phyloP scores from a whole-genome alignment of 495 filamentous ascomycete species.

The Aspergillus steynii region DNA sequence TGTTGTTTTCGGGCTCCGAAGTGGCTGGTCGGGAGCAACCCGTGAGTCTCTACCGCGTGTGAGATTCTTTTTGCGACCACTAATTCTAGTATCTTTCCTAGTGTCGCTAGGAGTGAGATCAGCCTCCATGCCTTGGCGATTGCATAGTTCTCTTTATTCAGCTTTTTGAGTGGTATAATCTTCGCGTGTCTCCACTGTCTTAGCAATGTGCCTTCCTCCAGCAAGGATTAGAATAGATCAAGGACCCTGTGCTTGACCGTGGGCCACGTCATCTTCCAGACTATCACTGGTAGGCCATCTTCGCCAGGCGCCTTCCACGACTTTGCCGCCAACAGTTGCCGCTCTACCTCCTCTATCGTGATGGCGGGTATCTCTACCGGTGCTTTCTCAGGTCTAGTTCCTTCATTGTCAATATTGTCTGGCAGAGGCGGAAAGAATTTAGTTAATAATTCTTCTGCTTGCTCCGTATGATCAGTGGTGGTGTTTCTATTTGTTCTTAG shows the following conservation, averaged over 20 bases:
- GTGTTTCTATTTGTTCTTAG: background rate
- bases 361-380: background rate
- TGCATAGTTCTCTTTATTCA: constrained; percentile 20
- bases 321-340: constrained; percentile 11
- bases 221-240: constrained; percentile 15
- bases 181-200: constrained; percentile 10
- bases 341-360: constrained; percentile 1
- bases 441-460: constrained; percentile 23
- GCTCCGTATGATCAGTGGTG: constrained; percentile 16
- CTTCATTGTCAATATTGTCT: constrained; percentile 21
- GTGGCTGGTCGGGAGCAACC: constrained; percentile 17
- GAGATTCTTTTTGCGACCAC: constrained; percentile 31
- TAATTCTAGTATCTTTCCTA: constrained; percentile 30
- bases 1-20: constrained; percentile 1
- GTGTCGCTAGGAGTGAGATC: constrained; percentile 25
- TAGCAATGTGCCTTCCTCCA: constrained; percentile 10
- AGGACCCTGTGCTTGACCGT: constrained; percentile 28
- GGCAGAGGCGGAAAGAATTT: constrained; percentile 32
- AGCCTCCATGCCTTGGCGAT: constrained; percentile 20
- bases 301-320: no score
- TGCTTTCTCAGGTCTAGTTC: constrained; percentile 7
- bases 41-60: constrained; percentile 25
- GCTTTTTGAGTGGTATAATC: constrained; percentile 31
- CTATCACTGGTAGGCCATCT: constrained; percentile 16
- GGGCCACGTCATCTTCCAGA: constrained; percentile 29